phyloP scores from a whole-genome alignment of 2,329 filamentous ascomycete species.

The Fusarium verticillioides region DNA sequence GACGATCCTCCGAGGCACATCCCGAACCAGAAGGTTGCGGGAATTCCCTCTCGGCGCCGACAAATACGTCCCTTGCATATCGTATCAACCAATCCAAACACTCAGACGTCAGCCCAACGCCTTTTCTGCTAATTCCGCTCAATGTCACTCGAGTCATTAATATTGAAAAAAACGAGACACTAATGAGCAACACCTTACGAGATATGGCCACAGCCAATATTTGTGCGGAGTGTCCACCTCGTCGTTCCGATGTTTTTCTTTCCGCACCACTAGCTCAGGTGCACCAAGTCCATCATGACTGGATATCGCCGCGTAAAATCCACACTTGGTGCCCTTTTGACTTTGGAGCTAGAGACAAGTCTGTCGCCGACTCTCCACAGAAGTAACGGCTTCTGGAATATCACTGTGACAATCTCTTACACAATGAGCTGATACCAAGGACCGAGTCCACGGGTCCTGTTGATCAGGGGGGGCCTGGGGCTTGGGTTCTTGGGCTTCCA shows the following conservation, averaged over 20 bases:
- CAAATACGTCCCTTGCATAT: neutral
- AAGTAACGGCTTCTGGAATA: neutral
- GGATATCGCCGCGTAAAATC: neutral
- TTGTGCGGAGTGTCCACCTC: neutral
- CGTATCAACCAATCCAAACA: neutral
- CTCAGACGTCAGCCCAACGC: neutral
- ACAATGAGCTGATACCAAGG: slow-evolving; percentile 3
- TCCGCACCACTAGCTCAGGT: neutral
- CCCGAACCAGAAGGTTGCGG: neutral
- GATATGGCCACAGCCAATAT: neutral
- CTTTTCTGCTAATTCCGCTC: neutral
- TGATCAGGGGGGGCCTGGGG: neutral
- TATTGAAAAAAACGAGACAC: neutral
- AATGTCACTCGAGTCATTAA: neutral
- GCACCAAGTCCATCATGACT: neutral
- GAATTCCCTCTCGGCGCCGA: neutral
- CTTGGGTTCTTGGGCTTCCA: neutral
- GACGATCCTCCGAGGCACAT: neutral
- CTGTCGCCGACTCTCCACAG: neutral
- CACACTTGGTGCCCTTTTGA: slow-evolving; percentile 6
- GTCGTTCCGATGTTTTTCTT: neutral
- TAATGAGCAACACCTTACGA: neutral
- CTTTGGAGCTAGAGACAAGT: slow-evolving; percentile 1
- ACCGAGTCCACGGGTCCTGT: neutral
- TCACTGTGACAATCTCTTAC: neutral